A percentile compares a stretch with the other conserved stretches of the same genome.
These are phyloP conservation scores for Colletotrichum melonis DNA, from an alignment of 2,329 filamentous ascomycete species.

Conservation along the genomic window DNA sequence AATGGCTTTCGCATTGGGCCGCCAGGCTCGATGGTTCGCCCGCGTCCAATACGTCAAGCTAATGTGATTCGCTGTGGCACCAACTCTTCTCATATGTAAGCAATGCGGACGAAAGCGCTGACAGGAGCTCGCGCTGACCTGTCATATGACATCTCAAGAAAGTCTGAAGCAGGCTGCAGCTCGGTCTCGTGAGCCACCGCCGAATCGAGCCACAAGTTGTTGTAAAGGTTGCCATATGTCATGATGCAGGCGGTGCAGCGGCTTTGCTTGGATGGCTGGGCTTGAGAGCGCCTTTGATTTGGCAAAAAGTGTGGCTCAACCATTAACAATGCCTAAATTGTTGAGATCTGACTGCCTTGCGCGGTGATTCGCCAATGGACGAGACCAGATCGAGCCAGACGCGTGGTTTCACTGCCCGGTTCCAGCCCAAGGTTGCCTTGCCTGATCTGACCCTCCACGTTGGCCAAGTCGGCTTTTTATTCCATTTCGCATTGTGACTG, in stretches of 20 bases:
- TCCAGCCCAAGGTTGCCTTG: conserved; percentile 3
- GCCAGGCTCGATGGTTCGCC: background rate
- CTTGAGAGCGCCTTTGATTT: background rate
- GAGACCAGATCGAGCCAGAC: background rate
- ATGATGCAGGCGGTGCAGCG: background rate
- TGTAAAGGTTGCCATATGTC: background rate
- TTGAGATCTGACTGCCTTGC: background rate
- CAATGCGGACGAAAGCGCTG: background rate
- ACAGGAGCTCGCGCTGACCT: background rate
- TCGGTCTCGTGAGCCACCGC: background rate
- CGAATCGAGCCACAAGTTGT: background rate
- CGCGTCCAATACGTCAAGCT: background rate
- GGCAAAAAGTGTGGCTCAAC: background rate
- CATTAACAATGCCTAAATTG: background rate
- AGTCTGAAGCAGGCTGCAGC: background rate
- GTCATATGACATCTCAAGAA: background rate
- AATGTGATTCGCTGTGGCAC: background rate
- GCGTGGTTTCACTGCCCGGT: background rate
- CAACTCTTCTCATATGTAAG: background rate
- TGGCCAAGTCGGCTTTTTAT: background rate
- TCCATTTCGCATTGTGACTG: background rate
- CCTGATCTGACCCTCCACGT: background rate
- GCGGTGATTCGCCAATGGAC: background rate
- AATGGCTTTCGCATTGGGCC: background rate
- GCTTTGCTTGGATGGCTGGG: background rate